phyloP scores from a whole-genome alignment of 129 eudicot genomes.

The Flaveria robusta region DNA sequence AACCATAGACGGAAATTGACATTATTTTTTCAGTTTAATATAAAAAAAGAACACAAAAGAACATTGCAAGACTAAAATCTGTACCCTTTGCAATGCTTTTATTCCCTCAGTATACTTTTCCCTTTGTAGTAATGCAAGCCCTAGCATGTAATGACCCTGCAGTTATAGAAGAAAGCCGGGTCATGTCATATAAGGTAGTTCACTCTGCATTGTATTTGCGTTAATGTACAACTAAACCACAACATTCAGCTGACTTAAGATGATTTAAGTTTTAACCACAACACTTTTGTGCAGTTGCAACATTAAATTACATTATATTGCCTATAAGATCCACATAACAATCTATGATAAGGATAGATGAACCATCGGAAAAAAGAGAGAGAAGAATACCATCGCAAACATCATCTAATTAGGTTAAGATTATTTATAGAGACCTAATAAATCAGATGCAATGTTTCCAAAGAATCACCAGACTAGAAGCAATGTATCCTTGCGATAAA shows the following conservation, averaged over 20 bases:
- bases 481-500: not conserved
- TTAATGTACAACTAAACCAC: not conserved
- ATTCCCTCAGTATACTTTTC: constrained; percentile 62
- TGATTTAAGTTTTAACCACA: not conserved
- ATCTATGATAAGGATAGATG: not conserved
- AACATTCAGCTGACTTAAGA: not conserved
- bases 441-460: not conserved
- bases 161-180: constrained; percentile 15
- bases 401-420: not conserved
- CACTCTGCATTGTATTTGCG: not conserved
- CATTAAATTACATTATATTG: not conserved
- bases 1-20: not conserved
- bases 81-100: constrained; percentile 65
- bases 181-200: not conserved
- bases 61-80: not conserved
- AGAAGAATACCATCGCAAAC: not conserved
- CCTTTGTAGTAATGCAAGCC: constrained; percentile 70
- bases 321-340: not conserved
- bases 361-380: not conserved
- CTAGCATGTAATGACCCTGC: constrained; percentile 89
- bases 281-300: not conserved
- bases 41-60: not conserved
- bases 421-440: not conserved
- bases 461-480: not conserved
- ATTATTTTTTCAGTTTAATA: not conserved